A percentile compares a stretch with the other conserved stretches of the same genome.
These are phyloP conservation scores for Gossypium rotundifolium DNA, from an alignment of 345 rosid species.

Conservation along the genomic window DNA sequence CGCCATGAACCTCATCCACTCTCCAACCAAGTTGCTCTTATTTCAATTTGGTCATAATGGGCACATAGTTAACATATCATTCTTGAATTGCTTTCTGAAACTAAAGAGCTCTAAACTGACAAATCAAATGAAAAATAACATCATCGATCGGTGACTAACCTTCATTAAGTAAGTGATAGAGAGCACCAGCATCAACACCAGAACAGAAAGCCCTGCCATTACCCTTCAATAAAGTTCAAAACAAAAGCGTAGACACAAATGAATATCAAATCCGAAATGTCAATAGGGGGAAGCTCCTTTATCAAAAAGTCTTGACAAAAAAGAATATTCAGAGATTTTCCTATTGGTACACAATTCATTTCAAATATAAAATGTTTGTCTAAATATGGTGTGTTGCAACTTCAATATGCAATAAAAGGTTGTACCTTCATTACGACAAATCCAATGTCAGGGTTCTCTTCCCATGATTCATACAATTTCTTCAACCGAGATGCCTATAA, in stretches of 20 bases:
- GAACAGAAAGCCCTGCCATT: conserved; percentile 79
- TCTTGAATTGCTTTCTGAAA: neutral
- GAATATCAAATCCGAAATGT: conserved; percentile 6
- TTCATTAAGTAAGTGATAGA: conserved; percentile 48
- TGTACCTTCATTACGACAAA: conserved; percentile 83
- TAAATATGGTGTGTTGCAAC: neutral
- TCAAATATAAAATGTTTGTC: neutral
- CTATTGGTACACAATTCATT: neutral
- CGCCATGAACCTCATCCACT: too few species aligned
- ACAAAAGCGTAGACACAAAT: conserved; percentile 27
- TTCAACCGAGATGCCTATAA: conserved; percentile 60
- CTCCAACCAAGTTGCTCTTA: neutral
- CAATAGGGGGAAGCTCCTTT: neutral
- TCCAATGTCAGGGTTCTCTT: conserved; percentile 82
- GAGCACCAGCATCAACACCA: conserved; percentile 67
- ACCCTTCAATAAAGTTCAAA: conserved; percentile 55
- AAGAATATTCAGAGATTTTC: neutral
- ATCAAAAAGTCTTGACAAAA: neutral
- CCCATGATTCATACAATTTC: conserved; percentile 88
- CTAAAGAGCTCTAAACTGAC: neutral
- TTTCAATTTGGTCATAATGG: conserved; percentile 5
- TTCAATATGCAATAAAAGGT: neutral
- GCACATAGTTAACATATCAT: neutral
- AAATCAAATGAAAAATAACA: neutral
- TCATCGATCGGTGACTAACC: conserved; percentile 31